Base-by-base conservation (phyloP, 116 monocot genomes). In the Cymodocea nodosa region DNA sequence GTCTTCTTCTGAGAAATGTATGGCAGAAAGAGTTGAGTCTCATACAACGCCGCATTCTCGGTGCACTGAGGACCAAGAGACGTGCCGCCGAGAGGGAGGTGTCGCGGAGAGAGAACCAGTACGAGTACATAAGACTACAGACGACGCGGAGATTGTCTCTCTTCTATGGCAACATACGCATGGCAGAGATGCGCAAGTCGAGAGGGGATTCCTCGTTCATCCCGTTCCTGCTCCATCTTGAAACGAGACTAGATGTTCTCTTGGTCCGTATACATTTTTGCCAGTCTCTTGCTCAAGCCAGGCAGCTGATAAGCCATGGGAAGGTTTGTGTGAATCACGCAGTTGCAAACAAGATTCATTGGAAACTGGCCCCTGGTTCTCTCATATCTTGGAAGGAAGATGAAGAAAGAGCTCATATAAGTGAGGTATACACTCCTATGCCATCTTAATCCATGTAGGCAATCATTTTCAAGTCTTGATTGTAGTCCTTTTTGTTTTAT, bases 11-110 rank as follows among this genome's bases (percentile, higher is more conserved):
- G 16, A 44, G 66, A 40, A 66, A 73, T 66, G 66, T 73, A 48
- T 73, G 73, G 73, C 52, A 73, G 17, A 73, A 53, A 59, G 73
- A 73, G 50, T 30, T 73, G 4, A 66, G 58, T 40, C 63, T 65
- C 53, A 73, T 73, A 73, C 64, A 73, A 25, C 66, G 66, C 1
- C 70, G 70, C 30, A 73, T 73, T 66, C 66, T 73, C 5, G 64
- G 66, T 23, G 18, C 49, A 34, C 50, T 73, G 58, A 66, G 73
- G 65, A 40, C 30, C 50, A 66, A 73, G 66, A 73, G 48, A 52
- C 64, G 57, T 39, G 63, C 55, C 17, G 56, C 56, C 1, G 64
- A 66, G 30, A 73, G 66, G 51, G 35, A 73, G 66, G 64, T 73
- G 50, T 64, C 63, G 50, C 64, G 64, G 1, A 58, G 66, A 59